Percentiles rank a stretch among this genome's conserved stretches.
These are phyloP conservation scores for Ophiostoma quercus DNA, from an alignment of 2,329 filamentous ascomycete species.

Conservation along the genomic window DNA sequence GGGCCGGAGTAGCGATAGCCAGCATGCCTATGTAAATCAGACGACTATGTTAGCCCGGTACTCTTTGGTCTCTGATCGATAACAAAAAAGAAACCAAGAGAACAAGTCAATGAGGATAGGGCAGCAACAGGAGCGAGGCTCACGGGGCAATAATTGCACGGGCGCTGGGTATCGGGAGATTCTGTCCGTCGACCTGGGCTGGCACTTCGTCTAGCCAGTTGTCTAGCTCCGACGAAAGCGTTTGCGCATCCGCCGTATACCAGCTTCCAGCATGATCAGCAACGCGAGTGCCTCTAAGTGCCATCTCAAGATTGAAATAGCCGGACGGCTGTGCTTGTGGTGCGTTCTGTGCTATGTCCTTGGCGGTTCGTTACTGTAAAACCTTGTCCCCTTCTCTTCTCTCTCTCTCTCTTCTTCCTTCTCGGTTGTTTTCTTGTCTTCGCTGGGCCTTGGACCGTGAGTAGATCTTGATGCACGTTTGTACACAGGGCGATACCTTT, in stretches of 20 bases:
- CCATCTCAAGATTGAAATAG: slow-evolving; percentile 19
- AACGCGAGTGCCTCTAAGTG: slow-evolving; percentile 24
- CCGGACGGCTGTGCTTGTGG: not conserved
- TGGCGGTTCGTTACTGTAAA: not conserved
- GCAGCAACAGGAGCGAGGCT: slow-evolving; percentile 33
- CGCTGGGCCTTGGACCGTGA: not conserved
- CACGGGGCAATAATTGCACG: slow-evolving; percentile 91
- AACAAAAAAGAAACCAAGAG: slow-evolving; percentile 19
- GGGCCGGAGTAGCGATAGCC: slow-evolving; percentile 89
- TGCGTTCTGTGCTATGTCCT: not conserved
- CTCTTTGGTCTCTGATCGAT: not conserved
- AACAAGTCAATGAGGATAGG: not conserved
- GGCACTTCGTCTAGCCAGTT: slow-evolving; percentile 69
- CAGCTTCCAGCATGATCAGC: slow-evolving; percentile 71
- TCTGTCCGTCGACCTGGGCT: slow-evolving; percentile 52
- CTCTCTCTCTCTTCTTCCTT: not conserved
- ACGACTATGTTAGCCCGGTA: not conserved
- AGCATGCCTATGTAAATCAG: slow-evolving; percentile 61
- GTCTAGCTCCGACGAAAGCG: slow-evolving; percentile 66
- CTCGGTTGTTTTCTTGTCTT: not conserved
- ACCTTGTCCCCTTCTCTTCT: not conserved
- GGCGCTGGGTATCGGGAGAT: slow-evolving; percentile 66
- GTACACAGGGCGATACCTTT: too few species aligned
- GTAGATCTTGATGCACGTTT: not conserved
- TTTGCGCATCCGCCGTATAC: slow-evolving; percentile 62